Base-by-base conservation (phyloP, 768 basidiomycete species). In the Boletus edulis region DNA sequence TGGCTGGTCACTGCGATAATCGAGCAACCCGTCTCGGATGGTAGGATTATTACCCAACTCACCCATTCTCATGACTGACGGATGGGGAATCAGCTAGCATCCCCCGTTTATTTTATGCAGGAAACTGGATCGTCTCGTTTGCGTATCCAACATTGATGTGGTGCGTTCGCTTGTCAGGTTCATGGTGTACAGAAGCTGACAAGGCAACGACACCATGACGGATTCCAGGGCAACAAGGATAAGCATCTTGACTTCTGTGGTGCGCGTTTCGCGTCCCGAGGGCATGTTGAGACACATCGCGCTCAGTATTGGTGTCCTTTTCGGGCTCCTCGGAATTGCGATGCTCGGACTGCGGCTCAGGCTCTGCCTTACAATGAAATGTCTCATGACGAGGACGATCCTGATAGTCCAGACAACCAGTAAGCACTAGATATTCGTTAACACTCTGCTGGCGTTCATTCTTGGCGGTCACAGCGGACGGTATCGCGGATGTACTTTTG, bases 221-320 rank as follows among this genome's bases (percentile, higher is more conserved):
- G 17, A 44, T 12, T n/a, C 15, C 32, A 69, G 69, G 69, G 27
- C 61, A 2, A 44, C 56, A 4, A 62, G 69, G 17, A 52, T 69
- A 40, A 69, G 68, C 18, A 58, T 69, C 17, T 47, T 71, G 39
- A 27, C 47, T 4, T 62, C 62, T 9, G 59, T 69, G 20, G 41
- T 68, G 18, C 65, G 65, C 24, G 52, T 69, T 3, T 58, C 53
- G 20, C 53, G 46, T 24, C 69, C 67, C 1, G 46, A 60, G 31
- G 62, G 49, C 6, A 46, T 14, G 5, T 54, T 38, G 18, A 62
- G 40, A 53, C 22, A 13, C 12, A 13, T 59, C 20, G 31, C 52
- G 17, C 20, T 56, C 37, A 45, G 40, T 10, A 40, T 57, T 37
- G 67, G 62, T 17, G 5, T 20, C 14, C 43, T 59, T 13, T 71